Base-by-base conservation (phyloP, 1,139 yeast species). In the Debaryomycetaceae sp. region DNA sequence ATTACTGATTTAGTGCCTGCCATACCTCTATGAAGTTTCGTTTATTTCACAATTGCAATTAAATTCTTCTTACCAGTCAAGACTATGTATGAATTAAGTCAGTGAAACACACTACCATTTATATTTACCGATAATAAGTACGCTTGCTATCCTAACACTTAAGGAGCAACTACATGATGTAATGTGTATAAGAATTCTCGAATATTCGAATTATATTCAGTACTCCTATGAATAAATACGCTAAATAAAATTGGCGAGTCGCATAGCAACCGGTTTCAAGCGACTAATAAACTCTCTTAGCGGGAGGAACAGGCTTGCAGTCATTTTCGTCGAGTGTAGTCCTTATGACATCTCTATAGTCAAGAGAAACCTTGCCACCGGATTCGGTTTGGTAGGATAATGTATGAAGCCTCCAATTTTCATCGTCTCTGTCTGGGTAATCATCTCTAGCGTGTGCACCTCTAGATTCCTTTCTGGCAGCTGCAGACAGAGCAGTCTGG, bases 401-500 rank as follows among this genome's bases (percentile, higher is more conserved):
- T 43, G 97, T 81, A 74, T 93, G 99, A 78, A 93, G 93, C 95
- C 90, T 89, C 99, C 99, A 93, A 78, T 89, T 76, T 49, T 65
- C 90, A 66, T 93, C 99, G 63, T 93, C 96, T 83, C 99, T 89
- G 51, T 83, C 84, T 62, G 95, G 97, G 76, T 71, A 91, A 70
- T 93, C 99, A 71, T 93, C 99, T 78, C 98, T 87, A 52, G 99
- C 98, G 64, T 93, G 99, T 44, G 99, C 99, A 76, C 99, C 99
- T 80, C 99, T 89, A 41, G 97, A 90, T 76, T 93, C 99, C 63
- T 76, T 85, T 80, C 99, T 88, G 47, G 90, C 96, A 51, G 95
- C 91, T 43, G 99, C 99, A 49, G 96, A 83, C 55, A 75, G 75
- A 40, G 98, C 98, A 45, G 98, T 91, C 77, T 93, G 99, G 56